These are phyloP conservation scores for Neofusicoccum cordaticola DNA, from an alignment of 2,329 filamentous ascomycete genomes.

Conservation along the genomic window DNA sequence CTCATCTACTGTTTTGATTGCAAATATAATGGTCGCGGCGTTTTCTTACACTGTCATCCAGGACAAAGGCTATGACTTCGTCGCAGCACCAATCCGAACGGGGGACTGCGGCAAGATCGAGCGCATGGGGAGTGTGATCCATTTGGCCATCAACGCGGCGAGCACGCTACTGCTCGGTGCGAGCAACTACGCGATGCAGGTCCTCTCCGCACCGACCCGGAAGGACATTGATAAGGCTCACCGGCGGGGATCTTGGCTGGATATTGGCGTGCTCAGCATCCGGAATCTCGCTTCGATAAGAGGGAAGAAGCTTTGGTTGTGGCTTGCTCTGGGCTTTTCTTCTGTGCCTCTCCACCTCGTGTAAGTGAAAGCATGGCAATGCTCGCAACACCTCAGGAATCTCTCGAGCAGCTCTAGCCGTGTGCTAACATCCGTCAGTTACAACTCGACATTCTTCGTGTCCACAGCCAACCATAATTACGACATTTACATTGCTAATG, in stretches of 20 bases:
- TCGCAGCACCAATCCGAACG: not conserved
- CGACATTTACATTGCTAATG: conserved; percentile 19
- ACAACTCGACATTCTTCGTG: conserved; percentile 27
- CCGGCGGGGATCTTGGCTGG: conserved; percentile 38
- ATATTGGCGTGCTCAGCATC: conserved; percentile 45
- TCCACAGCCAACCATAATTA: conserved; percentile 23
- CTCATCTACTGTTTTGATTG: not conserved
- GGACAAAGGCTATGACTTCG: not conserved
- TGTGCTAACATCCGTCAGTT: conserved; percentile 20
- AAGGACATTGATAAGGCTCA: conserved; percentile 51
- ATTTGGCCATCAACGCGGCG: conserved; percentile 50
- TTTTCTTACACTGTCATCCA: not conserved
- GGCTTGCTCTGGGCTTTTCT: conserved; percentile 26
- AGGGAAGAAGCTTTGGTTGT: conserved; percentile 22
- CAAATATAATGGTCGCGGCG: not conserved
- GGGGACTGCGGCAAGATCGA: conserved; percentile 24
- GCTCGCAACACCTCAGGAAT: not conserved
- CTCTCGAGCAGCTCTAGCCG: too few relatives aligned
- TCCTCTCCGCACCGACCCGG: conserved; percentile 50
- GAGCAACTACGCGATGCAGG: conserved; percentile 54
- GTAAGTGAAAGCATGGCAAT: conserved; percentile 20
- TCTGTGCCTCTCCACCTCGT: conserved; percentile 40
- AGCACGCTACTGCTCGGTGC: conserved; percentile 46
- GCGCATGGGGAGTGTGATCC: conserved; percentile 27
- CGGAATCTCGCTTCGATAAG: conserved; percentile 34